Evolutionary conservation across 495 filamentous ascomycete genomes (phyloP), one percentile per base, ranked within the genome.

Genomic region (Penicillium tannophilum): DNA sequence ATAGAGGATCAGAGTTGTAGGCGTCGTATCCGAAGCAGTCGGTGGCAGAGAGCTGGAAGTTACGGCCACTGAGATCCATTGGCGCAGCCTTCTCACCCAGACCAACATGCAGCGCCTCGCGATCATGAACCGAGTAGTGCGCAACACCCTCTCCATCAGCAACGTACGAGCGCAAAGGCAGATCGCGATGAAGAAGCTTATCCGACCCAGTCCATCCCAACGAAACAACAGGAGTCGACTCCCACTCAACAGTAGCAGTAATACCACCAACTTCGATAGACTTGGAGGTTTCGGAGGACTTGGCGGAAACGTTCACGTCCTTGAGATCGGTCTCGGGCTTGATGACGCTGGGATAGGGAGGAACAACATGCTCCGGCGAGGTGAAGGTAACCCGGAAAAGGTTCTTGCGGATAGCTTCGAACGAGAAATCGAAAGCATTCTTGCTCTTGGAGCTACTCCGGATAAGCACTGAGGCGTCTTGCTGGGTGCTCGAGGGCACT

Each of bases 1-100:
- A 90, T 48, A 90, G 74, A 14, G 88, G 87, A 67, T 90, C 88
- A 44, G 85, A 85, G 19, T 83, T 81, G 66, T 88, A 85, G 24
- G 84, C 80, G 63, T 90, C 86, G 69, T 90, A 90, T 19, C 85
- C 84, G 58, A 88, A 89, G 49, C 79, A 85, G 68, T 90, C 88
- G 20, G 84, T 88, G 9, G 85, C 85, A 4, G 85, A 82, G 49
- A 90, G 78, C 41, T 78, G 78, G 69, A 89, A 89, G 54, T 82
- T 76, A 4, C 88, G 83, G 44, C 84, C 84, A 7, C 76, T 83
- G n/a, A 90, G 77, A 63, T 90, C 80, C 85, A 90, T 88, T 0
- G 88, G 88, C 1, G 85, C 86, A 19, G 83, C 74, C 67, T 89
- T 89, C 69, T 90, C 88, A 7, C 88, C 87, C 2, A 90, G 71